A percentile compares a stretch with the other conserved stretches of the same genome.
Conservation (phyloP, 2,329 filamentous ascomycete species). For the Cladosporium velox region DNA sequence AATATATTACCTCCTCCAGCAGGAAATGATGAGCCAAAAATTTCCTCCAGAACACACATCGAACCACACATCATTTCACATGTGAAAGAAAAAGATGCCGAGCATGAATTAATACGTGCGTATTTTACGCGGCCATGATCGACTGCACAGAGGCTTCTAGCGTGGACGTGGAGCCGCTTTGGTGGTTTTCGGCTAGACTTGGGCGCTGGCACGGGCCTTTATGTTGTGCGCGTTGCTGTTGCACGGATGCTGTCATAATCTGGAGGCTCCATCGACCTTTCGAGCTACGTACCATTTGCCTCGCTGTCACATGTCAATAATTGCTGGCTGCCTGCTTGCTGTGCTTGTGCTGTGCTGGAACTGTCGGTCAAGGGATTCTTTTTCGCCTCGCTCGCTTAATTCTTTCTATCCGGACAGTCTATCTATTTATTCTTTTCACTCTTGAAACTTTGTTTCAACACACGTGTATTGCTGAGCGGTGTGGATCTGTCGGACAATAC, state of each 20-base stretch:
- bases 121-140: background rate
- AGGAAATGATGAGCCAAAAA: background rate
- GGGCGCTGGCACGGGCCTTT: background rate
- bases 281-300: background rate
- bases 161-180: background rate
- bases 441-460: background rate
- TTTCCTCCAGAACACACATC: background rate
- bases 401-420: background rate
- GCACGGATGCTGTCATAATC: background rate
- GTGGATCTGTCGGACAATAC: background rate
- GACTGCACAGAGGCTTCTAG: slow-evolving; percentile 9
- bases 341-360: background rate
- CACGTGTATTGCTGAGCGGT: background rate
- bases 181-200: background rate
- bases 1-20: background rate
- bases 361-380: background rate
- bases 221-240: background rate
- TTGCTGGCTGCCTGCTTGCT: background rate
- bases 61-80: background rate
- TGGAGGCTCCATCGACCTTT: background rate
- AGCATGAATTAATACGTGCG: background rate
- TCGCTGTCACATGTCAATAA: slow-evolving; percentile 16
- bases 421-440: background rate
- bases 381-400: background rate
- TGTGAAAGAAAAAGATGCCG: background rate